A percentile compares a stretch with the other conserved stretches of the same genome.
Conservation (phyloP, 441 rosid species). For the Euphorbia neoarborescens region DNA sequence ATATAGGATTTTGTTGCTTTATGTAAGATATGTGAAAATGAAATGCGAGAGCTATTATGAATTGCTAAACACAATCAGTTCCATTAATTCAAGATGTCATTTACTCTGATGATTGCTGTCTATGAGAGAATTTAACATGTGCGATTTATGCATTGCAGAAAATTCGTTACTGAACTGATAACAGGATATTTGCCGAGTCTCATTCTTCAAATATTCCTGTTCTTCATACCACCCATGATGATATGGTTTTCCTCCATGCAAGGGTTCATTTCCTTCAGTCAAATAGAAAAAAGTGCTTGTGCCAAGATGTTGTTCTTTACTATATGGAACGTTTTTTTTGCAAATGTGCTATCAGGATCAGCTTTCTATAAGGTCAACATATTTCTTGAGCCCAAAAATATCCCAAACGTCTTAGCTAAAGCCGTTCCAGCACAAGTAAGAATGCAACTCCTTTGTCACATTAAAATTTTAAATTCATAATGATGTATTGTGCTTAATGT, state of each 20-base stretch:
- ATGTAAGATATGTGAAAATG: neutral
- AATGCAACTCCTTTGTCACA: neutral
- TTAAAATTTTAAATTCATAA: neutral
- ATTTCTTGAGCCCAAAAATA: slow-evolving; percentile 68
- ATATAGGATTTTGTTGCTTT: neutral
- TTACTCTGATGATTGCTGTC: slow-evolving; percentile 1
- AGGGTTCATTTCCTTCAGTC: slow-evolving; percentile 68
- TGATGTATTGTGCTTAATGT: neutral
- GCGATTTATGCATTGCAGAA: slow-evolving; percentile 39
- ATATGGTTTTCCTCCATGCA: slow-evolving; percentile 60
- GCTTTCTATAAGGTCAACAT: slow-evolving; percentile 51
- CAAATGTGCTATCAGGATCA: slow-evolving; percentile 73
- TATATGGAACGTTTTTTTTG: slow-evolving; percentile 81
- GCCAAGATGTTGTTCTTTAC: slow-evolving; percentile 61
- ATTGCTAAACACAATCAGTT: neutral
- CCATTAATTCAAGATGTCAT: neutral
- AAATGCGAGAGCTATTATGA: neutral
- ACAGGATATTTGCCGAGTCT: slow-evolving; percentile 96
- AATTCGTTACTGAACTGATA: slow-evolving; percentile 57
- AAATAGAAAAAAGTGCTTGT: slow-evolving; percentile 71
- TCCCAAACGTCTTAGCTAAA: slow-evolving; percentile 62
- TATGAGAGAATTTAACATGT: slow-evolving; percentile 16
- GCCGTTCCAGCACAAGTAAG: slow-evolving; percentile 86
- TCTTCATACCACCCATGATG: slow-evolving; percentile 63
- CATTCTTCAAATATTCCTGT: slow-evolving; percentile 53